Evolutionary conservation across 2,329 filamentous ascomycete genomes (phyloP).

Genomic region (Diaporthe citri): DNA sequence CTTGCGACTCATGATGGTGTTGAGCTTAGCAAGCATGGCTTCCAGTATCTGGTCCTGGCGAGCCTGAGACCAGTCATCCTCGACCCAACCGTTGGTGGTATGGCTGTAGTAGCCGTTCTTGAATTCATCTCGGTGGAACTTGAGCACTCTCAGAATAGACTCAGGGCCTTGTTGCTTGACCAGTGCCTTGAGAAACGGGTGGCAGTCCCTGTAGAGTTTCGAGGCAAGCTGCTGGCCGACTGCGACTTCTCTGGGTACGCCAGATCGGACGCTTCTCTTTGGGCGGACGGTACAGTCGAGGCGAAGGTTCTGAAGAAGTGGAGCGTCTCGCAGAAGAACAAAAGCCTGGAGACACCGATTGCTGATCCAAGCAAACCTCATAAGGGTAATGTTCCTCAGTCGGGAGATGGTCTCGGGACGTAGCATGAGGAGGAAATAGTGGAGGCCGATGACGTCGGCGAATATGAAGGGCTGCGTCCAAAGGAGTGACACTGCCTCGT

Average conservation of each 20-base stretch:
- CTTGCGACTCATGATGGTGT: background rate
- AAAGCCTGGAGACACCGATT: background rate
- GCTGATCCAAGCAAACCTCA: background rate
- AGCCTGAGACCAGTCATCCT: background rate
- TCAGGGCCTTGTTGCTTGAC: background rate
- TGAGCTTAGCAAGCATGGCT: background rate
- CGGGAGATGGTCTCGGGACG: background rate
- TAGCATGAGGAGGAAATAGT: background rate
- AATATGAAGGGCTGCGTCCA: conserved; percentile 29
- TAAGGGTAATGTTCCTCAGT: conserved; percentile 8
- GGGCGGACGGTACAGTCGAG: background rate
- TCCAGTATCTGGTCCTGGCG: background rate
- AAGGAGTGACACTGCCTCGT: background rate
- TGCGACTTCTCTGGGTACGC: no score
- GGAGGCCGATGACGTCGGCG: background rate
- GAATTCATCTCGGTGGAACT: background rate
- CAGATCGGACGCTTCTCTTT: background rate
- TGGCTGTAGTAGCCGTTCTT: background rate
- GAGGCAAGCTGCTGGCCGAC: background rate
- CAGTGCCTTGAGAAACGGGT: background rate
- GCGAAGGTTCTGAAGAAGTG: background rate
- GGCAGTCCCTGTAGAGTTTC: background rate
- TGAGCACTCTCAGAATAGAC: background rate
- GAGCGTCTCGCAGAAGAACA: background rate
- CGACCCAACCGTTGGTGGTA: background rate